Evolutionary conservation across 2,329 filamentous ascomycete genomes (phyloP).

Genomic region (Aureobasidium sp.): DNA sequence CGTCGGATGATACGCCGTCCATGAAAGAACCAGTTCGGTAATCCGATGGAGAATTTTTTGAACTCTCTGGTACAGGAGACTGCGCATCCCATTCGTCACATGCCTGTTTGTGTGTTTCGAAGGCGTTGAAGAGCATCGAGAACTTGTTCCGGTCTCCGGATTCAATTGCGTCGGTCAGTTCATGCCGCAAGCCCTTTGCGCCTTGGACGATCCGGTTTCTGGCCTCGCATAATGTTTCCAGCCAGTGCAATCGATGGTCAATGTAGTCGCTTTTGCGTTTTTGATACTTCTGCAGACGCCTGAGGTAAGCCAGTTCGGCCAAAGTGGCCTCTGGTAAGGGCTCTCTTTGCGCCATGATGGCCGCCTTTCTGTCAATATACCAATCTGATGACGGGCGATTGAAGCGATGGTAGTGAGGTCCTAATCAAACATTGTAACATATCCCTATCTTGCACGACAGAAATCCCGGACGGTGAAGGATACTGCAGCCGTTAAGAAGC

Average conservation of each 20-base stretch:
- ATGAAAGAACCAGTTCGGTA: slow-evolving; percentile 41
- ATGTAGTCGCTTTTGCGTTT: slow-evolving; percentile 71
- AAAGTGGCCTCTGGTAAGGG: slow-evolving; percentile 29
- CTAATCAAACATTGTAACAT: slow-evolving; percentile 22
- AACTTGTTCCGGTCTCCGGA: slow-evolving; percentile 74
- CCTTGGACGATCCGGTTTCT: slow-evolving; percentile 68
- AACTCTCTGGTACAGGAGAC: neutral
- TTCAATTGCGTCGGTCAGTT: slow-evolving; percentile 70
- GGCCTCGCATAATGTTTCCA: slow-evolving; percentile 66
- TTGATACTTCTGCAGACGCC: slow-evolving; percentile 72
- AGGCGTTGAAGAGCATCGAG: slow-evolving; percentile 65
- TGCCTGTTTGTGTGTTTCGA: slow-evolving; percentile 58
- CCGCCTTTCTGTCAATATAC: slow-evolving; percentile 16
- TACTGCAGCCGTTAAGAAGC: slow-evolving; percentile 23
- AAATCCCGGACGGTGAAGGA: slow-evolving; percentile 17
- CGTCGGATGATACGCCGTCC: slow-evolving; percentile 67
- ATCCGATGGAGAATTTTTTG: neutral
- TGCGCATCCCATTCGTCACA: slow-evolving; percentile 34
- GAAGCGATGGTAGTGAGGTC: slow-evolving; percentile 6
- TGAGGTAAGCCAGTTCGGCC: slow-evolving; percentile 70
- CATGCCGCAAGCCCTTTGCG: slow-evolving; percentile 66
- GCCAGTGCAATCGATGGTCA: slow-evolving; percentile 65
- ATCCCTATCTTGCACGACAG: slow-evolving; percentile 19
- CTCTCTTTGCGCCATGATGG: slow-evolving; percentile 12
- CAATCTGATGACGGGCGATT: slow-evolving; percentile 15